A percentile compares a stretch with the other conserved stretches of the same genome.
These are phyloP conservation scores for Carpinus fangiana DNA, from an alignment of 306 rosid genomes.

Conservation along the genomic window DNA sequence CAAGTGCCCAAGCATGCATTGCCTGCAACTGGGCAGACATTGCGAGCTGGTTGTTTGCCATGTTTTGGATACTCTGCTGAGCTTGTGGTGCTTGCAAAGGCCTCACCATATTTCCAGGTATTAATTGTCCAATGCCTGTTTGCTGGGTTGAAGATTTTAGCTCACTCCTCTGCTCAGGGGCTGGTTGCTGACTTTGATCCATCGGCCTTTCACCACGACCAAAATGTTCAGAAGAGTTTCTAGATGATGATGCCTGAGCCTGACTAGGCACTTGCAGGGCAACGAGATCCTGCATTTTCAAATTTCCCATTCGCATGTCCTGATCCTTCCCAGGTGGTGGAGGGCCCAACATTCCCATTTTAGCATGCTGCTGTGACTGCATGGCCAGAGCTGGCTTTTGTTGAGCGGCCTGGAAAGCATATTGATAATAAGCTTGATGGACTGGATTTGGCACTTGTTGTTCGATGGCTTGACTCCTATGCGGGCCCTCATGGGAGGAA, in stretches of 20 bases:
- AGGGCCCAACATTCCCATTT: conserved; percentile 69
- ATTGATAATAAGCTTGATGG: conserved; percentile 82
- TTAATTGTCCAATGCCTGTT: conserved; percentile 48
- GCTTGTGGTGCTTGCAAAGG: conserved; percentile 58
- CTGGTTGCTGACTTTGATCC: conserved; percentile 69
- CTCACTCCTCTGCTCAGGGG: conserved; percentile 67
- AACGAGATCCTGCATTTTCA: conserved; percentile 80
- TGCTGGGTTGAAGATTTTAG: conserved; percentile 59
- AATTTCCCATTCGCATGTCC: conserved; percentile 69
- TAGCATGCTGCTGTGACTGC: conserved; percentile 81
- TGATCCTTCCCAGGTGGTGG: conserved; percentile 73
- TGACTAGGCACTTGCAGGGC: conserved; percentile 61
- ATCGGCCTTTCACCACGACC: conserved; percentile 68
- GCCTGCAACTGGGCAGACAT: conserved; percentile 69
- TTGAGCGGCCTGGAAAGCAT: conserved; percentile 76
- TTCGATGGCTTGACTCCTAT: conserved; percentile 72
- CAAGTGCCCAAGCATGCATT: conserved; percentile 85
- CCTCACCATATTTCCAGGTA: conserved; percentile 65
- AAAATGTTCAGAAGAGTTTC: conserved; percentile 63
- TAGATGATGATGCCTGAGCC: conserved; percentile 63
- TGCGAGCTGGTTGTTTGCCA: conserved; percentile 65
- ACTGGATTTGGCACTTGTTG: conserved; percentile 69
- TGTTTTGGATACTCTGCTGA: conserved; percentile 61
- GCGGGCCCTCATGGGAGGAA: conserved; percentile 66
- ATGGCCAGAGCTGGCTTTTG: conserved; percentile 74